Evolutionary conservation across 805 yeast genomes (phyloP), one percentile per base, ranked within the genome.

Genomic region (Priceomyces melissophilus): DNA sequence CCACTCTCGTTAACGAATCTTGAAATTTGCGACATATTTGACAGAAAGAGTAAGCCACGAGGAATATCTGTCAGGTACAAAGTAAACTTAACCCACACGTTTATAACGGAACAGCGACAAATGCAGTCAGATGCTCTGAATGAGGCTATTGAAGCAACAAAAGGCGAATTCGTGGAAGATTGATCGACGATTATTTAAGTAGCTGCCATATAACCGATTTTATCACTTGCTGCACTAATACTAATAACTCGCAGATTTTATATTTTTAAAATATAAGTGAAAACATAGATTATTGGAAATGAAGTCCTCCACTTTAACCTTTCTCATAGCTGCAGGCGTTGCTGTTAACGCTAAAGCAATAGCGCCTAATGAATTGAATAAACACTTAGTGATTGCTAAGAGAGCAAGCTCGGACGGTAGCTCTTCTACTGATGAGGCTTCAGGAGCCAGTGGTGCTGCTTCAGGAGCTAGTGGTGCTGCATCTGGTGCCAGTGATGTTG

Each of bases 271-370:
- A 8, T 27, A 27, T 27, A 29, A 8, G 8, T 29, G 4, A 29
- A 29, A 14, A 29, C 4, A 12, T 29, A n/a, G 13, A 14, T 14
- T 5, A 12, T 29, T 29, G 13, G 32, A 29, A 46, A 48, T 49
- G 52, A 46, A 39, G 37, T 16, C 37, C 30, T 42, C 46, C 26
- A 28, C 49, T 23, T 44, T 53, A 25, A 44, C 49, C 11, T 12
- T 46, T 23, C 43, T 47, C 11, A 29, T 44, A 30, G 34, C 49
- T 30, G 47, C 40, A 30, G 50, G 50, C 26, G 43, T 44, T 37
- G 36, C 48, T n/a, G 40, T 40, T 30, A 41, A 44, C 27, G 50
- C 48, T 15, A 25, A 29, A 23, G 28, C 38, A 11, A 15, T 38
- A n/a, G 42, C 39, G 20, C 32, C 37, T n/a, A 36, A 36, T 29